These are phyloP conservation scores for Trichaptum fuscoviolaceum DNA, from an alignment of 768 basidiomycete species.

Conservation along the genomic window DNA sequence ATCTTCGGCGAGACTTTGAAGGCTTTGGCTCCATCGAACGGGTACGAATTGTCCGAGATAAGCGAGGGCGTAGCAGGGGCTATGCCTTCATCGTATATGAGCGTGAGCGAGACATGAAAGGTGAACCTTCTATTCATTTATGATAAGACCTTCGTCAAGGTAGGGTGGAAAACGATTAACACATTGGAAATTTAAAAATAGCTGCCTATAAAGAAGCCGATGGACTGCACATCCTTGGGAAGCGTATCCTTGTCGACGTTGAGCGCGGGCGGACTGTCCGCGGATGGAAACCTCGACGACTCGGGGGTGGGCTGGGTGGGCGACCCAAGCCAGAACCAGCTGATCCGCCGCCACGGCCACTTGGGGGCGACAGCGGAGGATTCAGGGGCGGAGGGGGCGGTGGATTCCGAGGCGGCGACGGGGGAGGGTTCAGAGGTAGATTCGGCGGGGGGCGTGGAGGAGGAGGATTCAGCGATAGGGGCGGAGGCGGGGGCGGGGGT, in stretches of 20 bases:
- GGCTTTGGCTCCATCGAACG: constrained; percentile 92
- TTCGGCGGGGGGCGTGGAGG: constrained; percentile 25
- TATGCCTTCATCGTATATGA: constrained; percentile 99
- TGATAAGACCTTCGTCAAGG: background rate
- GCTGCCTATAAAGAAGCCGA: constrained; percentile 99
- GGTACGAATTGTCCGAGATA: constrained; percentile 88
- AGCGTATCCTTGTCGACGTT: constrained; percentile 94
- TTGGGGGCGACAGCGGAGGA: constrained; percentile 35
- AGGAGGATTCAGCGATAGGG: constrained; percentile 28
- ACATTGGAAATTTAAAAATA: constrained; percentile 24
- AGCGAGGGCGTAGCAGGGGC: constrained; percentile 80
- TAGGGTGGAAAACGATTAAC: background rate
- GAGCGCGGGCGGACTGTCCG: constrained; percentile 97
- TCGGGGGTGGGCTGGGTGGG: constrained; percentile 99
- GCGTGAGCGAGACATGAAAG: constrained; percentile 99
- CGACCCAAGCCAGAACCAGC: constrained; percentile 72
- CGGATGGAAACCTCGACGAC: constrained; percentile 95
- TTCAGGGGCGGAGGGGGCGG: constrained; percentile 41
- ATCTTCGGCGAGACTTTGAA: constrained; percentile 93
- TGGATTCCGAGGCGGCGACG: constrained; percentile 34
- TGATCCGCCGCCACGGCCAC: constrained; percentile 34
- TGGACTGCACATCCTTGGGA: constrained; percentile 92
- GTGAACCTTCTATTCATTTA: constrained; percentile 35
- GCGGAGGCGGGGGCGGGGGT: constrained; percentile 28
- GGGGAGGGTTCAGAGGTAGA: constrained; percentile 28